Base-by-base conservation (phyloP, 306 rosid species). In the Vigna reflexopilosa region DNA sequence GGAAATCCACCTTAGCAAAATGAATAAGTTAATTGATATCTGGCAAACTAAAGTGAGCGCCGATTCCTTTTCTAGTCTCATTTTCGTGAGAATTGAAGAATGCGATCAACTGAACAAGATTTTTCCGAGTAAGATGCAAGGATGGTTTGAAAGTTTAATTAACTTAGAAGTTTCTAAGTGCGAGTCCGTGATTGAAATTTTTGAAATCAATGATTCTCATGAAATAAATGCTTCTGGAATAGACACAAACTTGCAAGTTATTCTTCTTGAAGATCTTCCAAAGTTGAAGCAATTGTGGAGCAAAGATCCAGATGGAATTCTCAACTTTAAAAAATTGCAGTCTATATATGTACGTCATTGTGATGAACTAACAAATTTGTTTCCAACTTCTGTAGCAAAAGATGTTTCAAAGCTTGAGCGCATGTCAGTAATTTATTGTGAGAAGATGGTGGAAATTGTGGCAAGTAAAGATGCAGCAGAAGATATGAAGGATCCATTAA, bases 361-460 rank as follows among this genome's bases (percentile, higher is more conserved):
- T 11, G 0, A 65, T 1, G 12, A 40, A 19, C 3, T 65, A 0
- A 17, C 17, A 15, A 54, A 58, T 71, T 16, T 82, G 8, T 71
- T 82, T 5, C 85, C 77, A 67, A 13, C 40, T 54, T 71, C 75
- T 7, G 50, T 76, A n/a, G 68, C 78, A 19, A 70, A 75, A 81
- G 58, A 38, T 28, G 45, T 66, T 15, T 4, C 0, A 17, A 51
- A 66, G 8, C 34, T 56, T 9, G 56, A 72, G 22, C 1, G 4
- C 6, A 38, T 79, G 4, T 7, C 5, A 3, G 28, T 61, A 6
- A 0, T 0, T 1, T 0, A 1, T 13, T 75, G 73, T 14, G 0
- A 1, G 1, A 1, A 1, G 16, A 32, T 80, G 63, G 32, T n/a
- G 40, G 69, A 73, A 54, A 28, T 80, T 73, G 79, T 42, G 3